Evolutionary conservation across 441 rosid genomes (phyloP).

Genomic region (Hura crepitans): DNA sequence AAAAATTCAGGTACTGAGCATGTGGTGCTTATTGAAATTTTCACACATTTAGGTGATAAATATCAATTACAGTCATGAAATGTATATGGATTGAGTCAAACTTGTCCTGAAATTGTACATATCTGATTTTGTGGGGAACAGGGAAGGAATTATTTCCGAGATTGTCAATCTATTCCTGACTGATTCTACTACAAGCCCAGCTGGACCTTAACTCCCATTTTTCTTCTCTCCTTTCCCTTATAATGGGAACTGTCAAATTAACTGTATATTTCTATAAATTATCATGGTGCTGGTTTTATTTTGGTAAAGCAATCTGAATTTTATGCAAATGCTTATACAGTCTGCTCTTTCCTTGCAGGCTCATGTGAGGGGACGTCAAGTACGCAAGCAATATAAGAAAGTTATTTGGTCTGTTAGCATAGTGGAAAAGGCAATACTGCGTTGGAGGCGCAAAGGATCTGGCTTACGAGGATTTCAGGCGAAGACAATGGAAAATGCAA

Average conservation of each 20-base stretch:
- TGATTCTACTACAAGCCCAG: not conserved
- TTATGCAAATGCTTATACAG: conserved; percentile 6
- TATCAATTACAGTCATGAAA: not conserved
- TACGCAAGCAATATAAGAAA: conserved; percentile 63
- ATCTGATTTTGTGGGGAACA: not conserved
- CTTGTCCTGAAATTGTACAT: not conserved
- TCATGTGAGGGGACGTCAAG: conserved; percentile 85
- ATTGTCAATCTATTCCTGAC: too few relatives aligned
- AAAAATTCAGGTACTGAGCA: conserved; percentile 62
- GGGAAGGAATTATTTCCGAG: not conserved
- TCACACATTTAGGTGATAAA: not conserved
- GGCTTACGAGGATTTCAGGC: conserved; percentile 73
- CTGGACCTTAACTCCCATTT: not conserved
- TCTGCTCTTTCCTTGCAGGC: conserved; percentile 46
- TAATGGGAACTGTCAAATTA: not conserved
- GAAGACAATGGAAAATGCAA: conserved; percentile 20
- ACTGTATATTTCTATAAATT: not conserved
- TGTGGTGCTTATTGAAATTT: not conserved
- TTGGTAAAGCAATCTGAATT: not conserved
- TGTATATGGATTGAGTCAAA: not conserved
- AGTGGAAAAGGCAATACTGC: conserved; percentile 73
- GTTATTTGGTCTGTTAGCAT: conserved; percentile 84
- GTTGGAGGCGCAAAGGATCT: conserved; percentile 82
- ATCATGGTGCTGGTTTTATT: not conserved
- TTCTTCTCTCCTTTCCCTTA: not conserved